These are phyloP conservation scores for Mikania micrantha DNA, from an alignment of 129 eudicot genomes.

Conservation along the genomic window DNA sequence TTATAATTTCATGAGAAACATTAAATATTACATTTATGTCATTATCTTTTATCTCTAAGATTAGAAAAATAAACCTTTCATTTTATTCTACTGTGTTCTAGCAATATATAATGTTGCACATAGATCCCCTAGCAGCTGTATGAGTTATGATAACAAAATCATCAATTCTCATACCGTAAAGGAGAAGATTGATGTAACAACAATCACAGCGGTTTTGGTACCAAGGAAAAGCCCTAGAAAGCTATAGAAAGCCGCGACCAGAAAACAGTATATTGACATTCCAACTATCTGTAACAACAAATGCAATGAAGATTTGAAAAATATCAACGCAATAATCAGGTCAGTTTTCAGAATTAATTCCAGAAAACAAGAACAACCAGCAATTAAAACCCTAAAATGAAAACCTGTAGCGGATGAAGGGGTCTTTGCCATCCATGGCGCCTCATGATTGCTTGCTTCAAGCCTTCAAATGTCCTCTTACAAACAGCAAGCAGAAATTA, in stretches of 20 bases:
- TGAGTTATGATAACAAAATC: neutral
- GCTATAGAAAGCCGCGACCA: slow-evolving; percentile 65
- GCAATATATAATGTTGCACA: no score
- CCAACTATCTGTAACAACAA: slow-evolving; percentile 66
- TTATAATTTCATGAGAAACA: no score
- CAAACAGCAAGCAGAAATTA: neutral
- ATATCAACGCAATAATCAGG: neutral
- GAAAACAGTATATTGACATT: slow-evolving; percentile 52
- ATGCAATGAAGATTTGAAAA: neutral
- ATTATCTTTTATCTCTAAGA: no score
- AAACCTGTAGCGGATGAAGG: slow-evolving; percentile 88
- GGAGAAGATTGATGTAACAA: slow-evolving; percentile 44
- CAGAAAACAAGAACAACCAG: neutral
- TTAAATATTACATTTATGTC: no score
- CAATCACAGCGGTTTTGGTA: slow-evolving; percentile 44
- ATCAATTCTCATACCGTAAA: slow-evolving; percentile 37
- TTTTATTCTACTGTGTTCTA: no score
- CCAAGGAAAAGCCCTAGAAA: slow-evolving; percentile 79
- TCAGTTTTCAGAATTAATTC: neutral
- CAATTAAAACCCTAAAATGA: neutral
- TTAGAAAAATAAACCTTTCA: no score
- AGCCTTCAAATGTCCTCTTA: neutral
- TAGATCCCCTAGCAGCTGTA: neutral
- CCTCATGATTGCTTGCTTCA: slow-evolving; percentile 29
- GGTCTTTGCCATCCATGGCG: slow-evolving; percentile 98